Conservation (phyloP, 371 early-diverging fungal genomes). For the Syncephalastrum contaminatum region DNA sequence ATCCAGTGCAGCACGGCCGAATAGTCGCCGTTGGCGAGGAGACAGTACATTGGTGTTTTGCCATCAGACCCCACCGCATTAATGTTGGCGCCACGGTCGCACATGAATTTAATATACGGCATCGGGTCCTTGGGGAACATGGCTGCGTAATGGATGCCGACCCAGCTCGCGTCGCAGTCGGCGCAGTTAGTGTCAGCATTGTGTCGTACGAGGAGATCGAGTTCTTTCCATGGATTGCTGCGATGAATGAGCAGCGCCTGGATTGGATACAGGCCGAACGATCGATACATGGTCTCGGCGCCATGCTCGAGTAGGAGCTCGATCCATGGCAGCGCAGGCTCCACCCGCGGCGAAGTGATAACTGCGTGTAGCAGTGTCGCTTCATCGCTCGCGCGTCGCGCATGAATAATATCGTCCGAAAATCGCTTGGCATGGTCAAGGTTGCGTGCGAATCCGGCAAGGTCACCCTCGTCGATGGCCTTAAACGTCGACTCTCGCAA, state of each 20-base stretch:
- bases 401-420: too few relatives aligned
- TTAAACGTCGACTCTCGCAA: too few relatives aligned
- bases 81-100: constrained; percentile 45
- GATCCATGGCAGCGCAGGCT: constrained; percentile 22
- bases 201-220: constrained; percentile 31
- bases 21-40: constrained; percentile 29
- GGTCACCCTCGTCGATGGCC: too few relatives aligned
- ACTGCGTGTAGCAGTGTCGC: too few relatives aligned
- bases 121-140: constrained; percentile 44
- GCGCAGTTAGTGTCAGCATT: constrained; percentile 55
- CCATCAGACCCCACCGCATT: constrained; percentile 36
- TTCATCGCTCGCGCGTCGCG: too few relatives aligned
- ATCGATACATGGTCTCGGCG: constrained; percentile 46
- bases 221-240: constrained; percentile 40
- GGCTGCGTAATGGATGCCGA: constrained; percentile 72
- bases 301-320: constrained; percentile 45
- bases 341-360: too few relatives aligned
- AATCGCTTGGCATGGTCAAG: too few relatives aligned
- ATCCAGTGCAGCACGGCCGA: constrained; percentile 7
- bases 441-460: too few relatives aligned
- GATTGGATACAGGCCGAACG: constrained; percentile 39
- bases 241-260: constrained; percentile 37
- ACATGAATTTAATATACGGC: constrained; percentile 26
- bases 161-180: constrained; percentile 73
- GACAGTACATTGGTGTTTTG: constrained; percentile 34